phyloP scores from a whole-genome alignment of 352 stramenopile genomes.

The Globisporangium parvum region DNA sequence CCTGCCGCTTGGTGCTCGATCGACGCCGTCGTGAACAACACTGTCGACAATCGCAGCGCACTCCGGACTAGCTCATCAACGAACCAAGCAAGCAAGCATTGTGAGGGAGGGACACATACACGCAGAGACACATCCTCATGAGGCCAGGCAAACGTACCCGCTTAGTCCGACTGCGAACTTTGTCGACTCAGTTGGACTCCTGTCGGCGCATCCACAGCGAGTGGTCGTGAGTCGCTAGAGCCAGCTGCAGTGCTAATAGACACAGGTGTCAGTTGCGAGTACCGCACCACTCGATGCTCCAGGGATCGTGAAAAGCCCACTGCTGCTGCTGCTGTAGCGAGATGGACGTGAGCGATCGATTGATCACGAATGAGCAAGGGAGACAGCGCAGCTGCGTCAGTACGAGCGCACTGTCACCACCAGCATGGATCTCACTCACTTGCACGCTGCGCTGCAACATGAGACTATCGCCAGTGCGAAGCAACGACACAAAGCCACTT shows the following conservation, averaged over 20 bases:
- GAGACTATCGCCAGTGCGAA: no score
- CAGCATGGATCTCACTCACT: not conserved
- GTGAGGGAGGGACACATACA: not conserved
- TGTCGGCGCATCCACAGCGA: not conserved
- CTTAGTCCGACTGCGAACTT: slow-evolving; percentile 11
- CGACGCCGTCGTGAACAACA: slow-evolving; percentile 1
- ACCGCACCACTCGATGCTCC: slow-evolving; percentile 11
- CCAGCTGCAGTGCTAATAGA: no score
- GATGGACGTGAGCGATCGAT: no score
- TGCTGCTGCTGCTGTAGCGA: not conserved
- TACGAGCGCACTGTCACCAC: no score
- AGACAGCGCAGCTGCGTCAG: not conserved
- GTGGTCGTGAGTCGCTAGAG: no score
- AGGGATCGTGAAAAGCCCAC: slow-evolving; percentile 6
- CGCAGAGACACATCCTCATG: not conserved
- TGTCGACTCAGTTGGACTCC: slow-evolving; percentile 5
- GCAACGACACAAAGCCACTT: not conserved
- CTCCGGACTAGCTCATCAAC: not conserved
- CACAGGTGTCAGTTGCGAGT: no score
- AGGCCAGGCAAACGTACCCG: not conserved
- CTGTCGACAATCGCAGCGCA: slow-evolving; percentile 8
- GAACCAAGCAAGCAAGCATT: not conserved
- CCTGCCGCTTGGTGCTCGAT: slow-evolving; percentile 19
- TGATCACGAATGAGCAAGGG: no score
- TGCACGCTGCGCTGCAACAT: not conserved